Evolutionary conservation across 106 monocot species (phyloP).

Genomic region (Dendrobium catenatum): DNA sequence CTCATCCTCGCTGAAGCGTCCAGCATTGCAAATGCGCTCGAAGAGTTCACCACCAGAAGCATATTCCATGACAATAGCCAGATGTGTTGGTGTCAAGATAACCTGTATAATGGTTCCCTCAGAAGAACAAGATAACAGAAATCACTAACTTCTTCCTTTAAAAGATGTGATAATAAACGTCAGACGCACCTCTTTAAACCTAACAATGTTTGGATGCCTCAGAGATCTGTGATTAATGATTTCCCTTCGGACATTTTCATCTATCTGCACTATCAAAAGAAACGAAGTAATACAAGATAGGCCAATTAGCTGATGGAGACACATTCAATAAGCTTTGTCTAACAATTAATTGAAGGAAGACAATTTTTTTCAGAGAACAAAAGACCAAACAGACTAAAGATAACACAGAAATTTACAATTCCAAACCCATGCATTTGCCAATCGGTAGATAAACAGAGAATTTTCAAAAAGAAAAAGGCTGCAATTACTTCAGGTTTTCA

Average conservation of each 20-base stretch:
- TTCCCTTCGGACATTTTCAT: constrained; percentile 72
- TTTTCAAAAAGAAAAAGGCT: neutral
- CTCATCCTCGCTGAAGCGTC: constrained; percentile 83
- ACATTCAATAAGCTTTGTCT: neutral
- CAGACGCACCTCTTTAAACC: constrained; percentile 57
- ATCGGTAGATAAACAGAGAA: neutral
- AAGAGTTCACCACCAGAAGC: constrained; percentile 97
- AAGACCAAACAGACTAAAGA: neutral
- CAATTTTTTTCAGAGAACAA: neutral
- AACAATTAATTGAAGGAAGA: neutral
- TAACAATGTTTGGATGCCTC: constrained; percentile 70
- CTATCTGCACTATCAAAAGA: constrained; percentile 38
- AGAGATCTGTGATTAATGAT: constrained; percentile 75
- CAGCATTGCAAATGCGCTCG: constrained; percentile 88
- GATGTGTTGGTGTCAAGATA: constrained; percentile 92
- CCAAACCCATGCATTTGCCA: neutral
- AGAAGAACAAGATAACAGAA: neutral
- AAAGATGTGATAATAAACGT: neutral
- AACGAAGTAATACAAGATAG: neutral
- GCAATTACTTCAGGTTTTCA: neutral
- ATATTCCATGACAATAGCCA: constrained; percentile 99
- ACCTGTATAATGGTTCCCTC: constrained; percentile 35
- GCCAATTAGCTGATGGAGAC: neutral
- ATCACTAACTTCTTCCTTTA: neutral
- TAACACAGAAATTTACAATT: neutral